Percentiles rank a stretch among this genome's conserved stretches.
Evolutionary conservation across 2,329 filamentous ascomycete species (phyloP).

Genomic region (Myriosclerotinia scirpicola): DNA sequence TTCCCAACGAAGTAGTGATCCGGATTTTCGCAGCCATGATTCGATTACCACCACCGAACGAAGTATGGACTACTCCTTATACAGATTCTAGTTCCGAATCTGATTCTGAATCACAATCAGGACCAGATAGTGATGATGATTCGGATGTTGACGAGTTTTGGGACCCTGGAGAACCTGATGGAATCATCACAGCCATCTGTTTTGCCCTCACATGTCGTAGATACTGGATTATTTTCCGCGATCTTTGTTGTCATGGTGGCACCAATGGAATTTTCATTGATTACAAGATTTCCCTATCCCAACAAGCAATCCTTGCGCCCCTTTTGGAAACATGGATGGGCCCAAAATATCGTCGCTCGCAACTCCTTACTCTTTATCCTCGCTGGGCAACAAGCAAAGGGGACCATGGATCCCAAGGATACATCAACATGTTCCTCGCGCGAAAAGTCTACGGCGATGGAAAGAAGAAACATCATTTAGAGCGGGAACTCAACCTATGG

Average conservation of each 20-base stretch:
- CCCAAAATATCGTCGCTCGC: neutral
- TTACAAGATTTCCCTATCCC: neutral
- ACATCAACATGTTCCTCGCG: neutral
- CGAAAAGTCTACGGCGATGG: neutral
- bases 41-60: neutral
- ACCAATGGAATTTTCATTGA: neutral
- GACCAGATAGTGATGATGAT: neutral
- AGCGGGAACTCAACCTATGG: no score
- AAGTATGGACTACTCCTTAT: neutral
- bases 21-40: neutral
- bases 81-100: neutral
- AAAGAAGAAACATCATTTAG: neutral
- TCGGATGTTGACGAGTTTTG: neutral
- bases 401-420: neutral
- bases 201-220: neutral
- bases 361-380: neutral
- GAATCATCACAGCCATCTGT: neutral
- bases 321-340: neutral
- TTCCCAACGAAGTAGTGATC: neutral
- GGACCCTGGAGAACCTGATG: no score
- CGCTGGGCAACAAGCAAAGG: neutral
- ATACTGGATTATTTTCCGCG: neutral
- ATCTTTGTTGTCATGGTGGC: neutral
- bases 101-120: neutral
- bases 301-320: neutral